Conservation (phyloP, 2,329 filamentous ascomycete species). For the Ophiostoma ips region DNA sequence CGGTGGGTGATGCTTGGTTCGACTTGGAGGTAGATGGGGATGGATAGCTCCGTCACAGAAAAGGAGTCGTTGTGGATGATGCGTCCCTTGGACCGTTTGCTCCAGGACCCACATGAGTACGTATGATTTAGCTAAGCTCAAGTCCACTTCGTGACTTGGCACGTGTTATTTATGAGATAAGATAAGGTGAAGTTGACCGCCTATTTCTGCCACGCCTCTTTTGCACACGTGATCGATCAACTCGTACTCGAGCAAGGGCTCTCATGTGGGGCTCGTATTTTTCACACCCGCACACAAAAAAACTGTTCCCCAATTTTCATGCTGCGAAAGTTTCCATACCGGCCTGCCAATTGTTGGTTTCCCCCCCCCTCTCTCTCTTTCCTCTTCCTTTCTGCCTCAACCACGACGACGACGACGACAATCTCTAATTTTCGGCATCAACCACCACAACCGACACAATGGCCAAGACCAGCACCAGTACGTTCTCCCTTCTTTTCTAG, state of each 20-base stretch:
- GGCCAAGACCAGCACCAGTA: constrained; percentile 14
- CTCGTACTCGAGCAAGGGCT: constrained; percentile 3
- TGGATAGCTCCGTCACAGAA: not conserved
- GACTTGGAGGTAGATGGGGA: not conserved
- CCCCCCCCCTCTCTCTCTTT: not conserved
- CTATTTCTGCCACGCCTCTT: too few relatives aligned
- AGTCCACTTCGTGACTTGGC: too few relatives aligned
- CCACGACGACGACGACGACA: constrained; percentile 7
- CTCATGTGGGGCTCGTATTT: constrained; percentile 4
- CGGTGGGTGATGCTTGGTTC: not conserved
- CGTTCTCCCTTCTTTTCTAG: not conserved
- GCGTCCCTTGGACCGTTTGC: not conserved
- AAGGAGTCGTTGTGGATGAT: not conserved
- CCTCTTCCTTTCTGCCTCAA: constrained; percentile 2
- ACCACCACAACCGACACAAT: constrained; percentile 11
- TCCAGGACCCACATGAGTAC: not conserved
- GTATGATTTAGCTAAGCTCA: too few relatives aligned
- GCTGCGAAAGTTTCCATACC: constrained; percentile 6
- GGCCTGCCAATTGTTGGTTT: not conserved
- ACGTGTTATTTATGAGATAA: too few relatives aligned
- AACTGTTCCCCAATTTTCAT: constrained; percentile 1
- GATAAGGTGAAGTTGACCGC: not conserved
- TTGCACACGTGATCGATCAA: not conserved
- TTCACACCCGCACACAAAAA: constrained; percentile 4
- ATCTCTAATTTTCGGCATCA: not conserved